Percentiles rank a stretch among this genome's conserved stretches.
These are phyloP conservation scores for Russula lepida DNA, from an alignment of 768 basidiomycete species.

Conservation along the genomic window DNA sequence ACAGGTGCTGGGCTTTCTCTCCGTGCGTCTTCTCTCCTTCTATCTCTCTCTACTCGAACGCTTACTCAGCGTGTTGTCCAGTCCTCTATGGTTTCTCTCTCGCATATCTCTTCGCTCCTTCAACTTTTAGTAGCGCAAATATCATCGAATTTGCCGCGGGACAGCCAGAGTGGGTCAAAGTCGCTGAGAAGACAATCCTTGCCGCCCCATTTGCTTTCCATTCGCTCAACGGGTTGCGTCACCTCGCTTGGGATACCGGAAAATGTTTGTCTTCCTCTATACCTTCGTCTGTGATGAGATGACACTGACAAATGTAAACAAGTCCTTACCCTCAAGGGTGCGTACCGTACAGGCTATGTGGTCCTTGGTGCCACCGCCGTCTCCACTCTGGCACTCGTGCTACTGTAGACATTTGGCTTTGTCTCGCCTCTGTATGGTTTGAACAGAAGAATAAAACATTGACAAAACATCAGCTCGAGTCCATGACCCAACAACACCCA, in stretches of 20 bases:
- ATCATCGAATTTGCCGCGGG: conserved; percentile 63
- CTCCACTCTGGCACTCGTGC: conserved; percentile 62
- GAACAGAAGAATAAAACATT: neutral
- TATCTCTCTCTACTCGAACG: neutral
- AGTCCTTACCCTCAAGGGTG: conserved; percentile 79
- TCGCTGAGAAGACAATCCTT: conserved; percentile 65
- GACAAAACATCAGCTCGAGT: neutral
- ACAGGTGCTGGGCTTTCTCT: conserved; percentile 75
- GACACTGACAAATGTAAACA: neutral
- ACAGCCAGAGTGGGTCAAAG: conserved; percentile 72
- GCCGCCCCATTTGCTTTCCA: conserved; percentile 90
- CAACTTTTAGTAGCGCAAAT: conserved; percentile 69
- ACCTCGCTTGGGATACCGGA: conserved; percentile 83
- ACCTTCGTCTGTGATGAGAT: neutral
- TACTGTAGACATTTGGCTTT: conserved; percentile 31
- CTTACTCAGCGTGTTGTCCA: conserved; percentile 26
- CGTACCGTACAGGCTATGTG: conserved; percentile 73
- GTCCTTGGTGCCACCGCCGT: conserved; percentile 74
- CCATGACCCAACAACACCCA: neutral
- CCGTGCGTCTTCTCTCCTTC: conserved; percentile 40
- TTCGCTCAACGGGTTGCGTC: conserved; percentile 81
- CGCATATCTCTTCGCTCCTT: conserved; percentile 77
- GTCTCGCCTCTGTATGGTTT: neutral
- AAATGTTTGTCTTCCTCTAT: conserved; percentile 55
- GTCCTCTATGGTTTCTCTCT: conserved; percentile 86